Conservation (phyloP, 116 monocot genomes). For the Phalaenopsis hybrid region DNA sequence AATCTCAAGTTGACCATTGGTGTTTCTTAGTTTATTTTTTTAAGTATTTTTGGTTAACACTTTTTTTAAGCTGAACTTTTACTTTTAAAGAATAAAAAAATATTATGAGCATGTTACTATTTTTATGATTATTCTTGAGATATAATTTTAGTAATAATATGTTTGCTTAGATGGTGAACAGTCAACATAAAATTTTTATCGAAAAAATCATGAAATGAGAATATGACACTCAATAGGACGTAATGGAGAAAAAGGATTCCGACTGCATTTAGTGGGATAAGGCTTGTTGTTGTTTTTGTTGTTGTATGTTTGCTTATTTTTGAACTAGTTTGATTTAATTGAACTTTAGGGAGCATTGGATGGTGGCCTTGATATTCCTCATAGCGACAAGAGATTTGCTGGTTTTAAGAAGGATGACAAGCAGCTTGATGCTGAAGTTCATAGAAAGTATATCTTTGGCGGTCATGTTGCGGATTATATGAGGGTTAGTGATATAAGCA, state of each 20-base stretch:
- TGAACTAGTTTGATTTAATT: neutral
- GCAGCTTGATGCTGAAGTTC: conserved; percentile 74
- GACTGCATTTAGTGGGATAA: no score
- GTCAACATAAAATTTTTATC: no score
- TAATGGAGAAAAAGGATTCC: no score
- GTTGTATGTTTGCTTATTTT: neutral
- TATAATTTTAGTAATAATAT: neutral
- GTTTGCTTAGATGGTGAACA: neutral
- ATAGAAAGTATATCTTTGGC: conserved; percentile 87
- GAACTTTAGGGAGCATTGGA: conserved; percentile 72
- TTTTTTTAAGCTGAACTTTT: no score
- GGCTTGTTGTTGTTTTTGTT: no score
- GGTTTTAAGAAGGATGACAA: conserved; percentile 86
- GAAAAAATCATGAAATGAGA: no score
- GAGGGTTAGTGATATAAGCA: conserved; percentile 37
- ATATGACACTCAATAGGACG: no score
- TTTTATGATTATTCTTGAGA: neutral
- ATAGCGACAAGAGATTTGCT: conserved; percentile 91
- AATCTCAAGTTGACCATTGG: no score
- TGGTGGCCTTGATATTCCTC: conserved; percentile 93
- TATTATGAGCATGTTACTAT: neutral
- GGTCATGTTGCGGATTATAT: conserved; percentile 84
- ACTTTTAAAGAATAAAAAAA: no score
- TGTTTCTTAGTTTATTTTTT: no score
- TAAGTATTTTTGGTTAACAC: no score